Evolutionary conservation across 225 moss, liverwort and hornwort genomes (phyloP), one percentile per base, ranked within the genome.

Genomic region (Thuidium tamariscinum): DNA sequence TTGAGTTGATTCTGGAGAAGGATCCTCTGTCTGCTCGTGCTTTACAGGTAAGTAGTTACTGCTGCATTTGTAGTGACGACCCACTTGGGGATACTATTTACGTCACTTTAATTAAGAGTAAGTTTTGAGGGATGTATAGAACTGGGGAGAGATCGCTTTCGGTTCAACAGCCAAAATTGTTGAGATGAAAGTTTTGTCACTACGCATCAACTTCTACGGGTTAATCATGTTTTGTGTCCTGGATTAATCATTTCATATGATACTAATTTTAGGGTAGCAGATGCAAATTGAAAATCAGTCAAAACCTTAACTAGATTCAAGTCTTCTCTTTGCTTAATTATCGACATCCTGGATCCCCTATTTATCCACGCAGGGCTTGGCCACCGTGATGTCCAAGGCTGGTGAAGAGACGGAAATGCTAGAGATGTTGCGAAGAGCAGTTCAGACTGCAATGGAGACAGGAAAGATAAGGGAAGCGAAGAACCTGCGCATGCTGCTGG

Each of bases 1-100:
- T 96, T 84, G 90, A 97, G 89, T 86, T 88, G 18, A 95, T 99
- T 87, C 91, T 99, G 44, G 89, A 93, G 81, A 90, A 64, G 74
- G 94, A 93, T 84, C 97, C 99, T n/a, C 87, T 97, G 39, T 96
- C 99, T 73, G 97, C 97, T 20, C 95, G 96, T n/a, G 96, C 96
- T 88, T 89, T 95, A 77, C 98, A 99, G 95, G 97, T 92, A 84
- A 79, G 70, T 55, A 30, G 54, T n/a, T 69, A 11, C 74, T 85
- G 49, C 11, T 69, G 39, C 42, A 4, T 42, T 65, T 80, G 48
- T 2, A 25, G 71, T 18, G 66, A 55, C 46, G 16, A 39, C 21
- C 20, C 71, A 20, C 55, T 41, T 51, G 82, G 56, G 41, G 55
- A 69, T 82, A 32, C 19, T 56, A 29, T 55, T 69, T 68, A 18